phyloP scores from a whole-genome alignment of 345 rosid genomes.

The Euphorbia peplus region DNA sequence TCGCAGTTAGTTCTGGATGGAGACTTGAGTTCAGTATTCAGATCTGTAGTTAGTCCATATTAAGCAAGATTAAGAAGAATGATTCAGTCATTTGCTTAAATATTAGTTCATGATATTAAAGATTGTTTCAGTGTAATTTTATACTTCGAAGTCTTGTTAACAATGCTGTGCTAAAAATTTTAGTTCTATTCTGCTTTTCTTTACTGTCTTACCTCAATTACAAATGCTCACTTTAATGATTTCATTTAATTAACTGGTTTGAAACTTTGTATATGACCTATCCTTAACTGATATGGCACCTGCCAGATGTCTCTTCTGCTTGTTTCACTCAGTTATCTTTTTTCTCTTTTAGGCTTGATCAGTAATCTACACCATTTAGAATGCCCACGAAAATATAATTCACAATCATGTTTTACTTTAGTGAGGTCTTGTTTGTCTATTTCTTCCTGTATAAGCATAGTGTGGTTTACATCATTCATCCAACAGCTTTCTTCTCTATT shows the following conservation, averaged over 20 bases:
- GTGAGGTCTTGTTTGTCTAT: not conserved
- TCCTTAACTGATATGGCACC: not conserved
- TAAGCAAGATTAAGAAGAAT: not conserved
- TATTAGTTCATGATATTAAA: not conserved
- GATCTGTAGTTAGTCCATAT: not conserved
- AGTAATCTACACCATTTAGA: not conserved
- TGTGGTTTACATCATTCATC: not conserved
- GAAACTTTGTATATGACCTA: not conserved
- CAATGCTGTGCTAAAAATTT: not conserved
- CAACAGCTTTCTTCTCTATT: constrained; percentile 12
- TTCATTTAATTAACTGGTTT: not conserved
- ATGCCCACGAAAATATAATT: not conserved
- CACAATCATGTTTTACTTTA: not conserved
- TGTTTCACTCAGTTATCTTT: not conserved
- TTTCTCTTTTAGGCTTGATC: not conserved
- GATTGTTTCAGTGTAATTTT: not conserved
- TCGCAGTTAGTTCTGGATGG: not conserved
- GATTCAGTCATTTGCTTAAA: not conserved
- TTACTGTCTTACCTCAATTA: not conserved
- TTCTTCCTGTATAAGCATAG: not conserved
- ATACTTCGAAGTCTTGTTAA: not conserved
- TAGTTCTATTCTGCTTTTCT: not conserved
- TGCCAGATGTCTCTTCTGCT: not conserved
- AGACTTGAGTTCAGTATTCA: not conserved
- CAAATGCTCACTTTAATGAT: not conserved